phyloP scores from a whole-genome alignment of 331 rosid genomes.

The Dryas integrifolia region DNA sequence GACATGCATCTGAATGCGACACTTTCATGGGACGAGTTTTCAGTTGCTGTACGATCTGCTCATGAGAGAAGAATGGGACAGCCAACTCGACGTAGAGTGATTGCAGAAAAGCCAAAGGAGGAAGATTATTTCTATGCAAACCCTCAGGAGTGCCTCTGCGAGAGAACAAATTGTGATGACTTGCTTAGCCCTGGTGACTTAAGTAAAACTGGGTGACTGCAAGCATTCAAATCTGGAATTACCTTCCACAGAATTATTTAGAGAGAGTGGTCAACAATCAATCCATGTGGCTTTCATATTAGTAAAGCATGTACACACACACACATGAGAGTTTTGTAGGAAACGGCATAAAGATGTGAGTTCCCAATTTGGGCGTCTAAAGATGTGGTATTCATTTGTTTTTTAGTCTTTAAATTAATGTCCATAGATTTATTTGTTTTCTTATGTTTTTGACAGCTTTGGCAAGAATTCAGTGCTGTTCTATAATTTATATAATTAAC shows the following conservation, averaged over 20 bases:
- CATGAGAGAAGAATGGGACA: constrained; percentile 82
- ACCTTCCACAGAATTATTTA: constrained; percentile 28
- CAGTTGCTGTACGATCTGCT: constrained; percentile 40
- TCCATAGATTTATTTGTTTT: constrained; percentile 18
- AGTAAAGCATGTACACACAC: constrained; percentile 25
- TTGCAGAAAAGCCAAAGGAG: constrained; percentile 79
- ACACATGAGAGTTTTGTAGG: constrained; percentile 41
- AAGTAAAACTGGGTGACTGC: constrained; percentile 31
- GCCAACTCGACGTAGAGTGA: constrained; percentile 55
- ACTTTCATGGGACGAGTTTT: constrained; percentile 62
- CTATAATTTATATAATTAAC: constrained; percentile 4
- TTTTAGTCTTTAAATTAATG: constrained; percentile 16
- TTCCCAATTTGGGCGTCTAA: constrained; percentile 25
- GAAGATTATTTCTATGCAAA: constrained; percentile 97
- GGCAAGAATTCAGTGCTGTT: neutral
- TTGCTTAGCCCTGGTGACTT: constrained; percentile 45
- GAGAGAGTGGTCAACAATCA: constrained; percentile 22
- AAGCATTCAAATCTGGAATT: constrained; percentile 23
- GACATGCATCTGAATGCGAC: constrained; percentile 83
- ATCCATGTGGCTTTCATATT: constrained; percentile 22
- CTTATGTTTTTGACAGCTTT: neutral
- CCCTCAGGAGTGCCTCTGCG: constrained; percentile 89
- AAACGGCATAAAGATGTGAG: constrained; percentile 21
- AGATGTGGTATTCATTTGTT: constrained; percentile 28
- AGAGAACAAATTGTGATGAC: constrained; percentile 52